Conservation (phyloP, 2,329 filamentous ascomycete genomes). For the Ophiostoma ulmi region DNA sequence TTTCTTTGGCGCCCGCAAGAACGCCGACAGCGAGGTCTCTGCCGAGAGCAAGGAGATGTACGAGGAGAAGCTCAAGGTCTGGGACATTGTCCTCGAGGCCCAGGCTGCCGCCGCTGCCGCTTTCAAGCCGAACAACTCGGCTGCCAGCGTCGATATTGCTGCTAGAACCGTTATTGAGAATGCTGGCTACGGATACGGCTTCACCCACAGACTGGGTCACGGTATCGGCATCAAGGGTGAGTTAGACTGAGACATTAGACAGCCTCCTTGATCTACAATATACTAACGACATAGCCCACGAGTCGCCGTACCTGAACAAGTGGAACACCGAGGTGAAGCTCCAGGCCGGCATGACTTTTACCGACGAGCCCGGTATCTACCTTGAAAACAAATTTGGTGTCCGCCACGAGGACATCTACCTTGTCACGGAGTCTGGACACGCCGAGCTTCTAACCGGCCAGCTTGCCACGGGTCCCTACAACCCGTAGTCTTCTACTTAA, state of each 20-base stretch:
- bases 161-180: slow-evolving; percentile 8
- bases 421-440: slow-evolving; percentile 2
- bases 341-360: slow-evolving; percentile 9
- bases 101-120: slow-evolving; percentile 12
- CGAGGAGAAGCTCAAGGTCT: slow-evolving; percentile 12
- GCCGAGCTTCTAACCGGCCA: slow-evolving; percentile 12
- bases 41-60: not conserved
- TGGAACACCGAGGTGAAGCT: slow-evolving; percentile 13
- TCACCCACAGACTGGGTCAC: slow-evolving; percentile 15
- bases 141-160: slow-evolving; percentile 12
- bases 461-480: slow-evolving; percentile 9
- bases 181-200: slow-evolving; percentile 14
- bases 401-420: slow-evolving; percentile 16
- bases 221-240: slow-evolving; percentile 15
- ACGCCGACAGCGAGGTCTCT: not conserved
- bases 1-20: not conserved
- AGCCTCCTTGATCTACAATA: not conserved
- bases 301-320: slow-evolving; percentile 18
- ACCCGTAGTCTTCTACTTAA: not conserved
- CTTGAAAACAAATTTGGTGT: slow-evolving; percentile 12
- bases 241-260: not conserved
- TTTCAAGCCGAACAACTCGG: slow-evolving; percentile 4
- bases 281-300: slow-evolving; percentile 4
- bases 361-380: slow-evolving; percentile 16
- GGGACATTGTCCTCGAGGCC: slow-evolving; percentile 15